These are phyloP conservation scores for Blastobotrys elegans DNA, from an alignment of 1,139 yeast species.

Conservation along the genomic window DNA sequence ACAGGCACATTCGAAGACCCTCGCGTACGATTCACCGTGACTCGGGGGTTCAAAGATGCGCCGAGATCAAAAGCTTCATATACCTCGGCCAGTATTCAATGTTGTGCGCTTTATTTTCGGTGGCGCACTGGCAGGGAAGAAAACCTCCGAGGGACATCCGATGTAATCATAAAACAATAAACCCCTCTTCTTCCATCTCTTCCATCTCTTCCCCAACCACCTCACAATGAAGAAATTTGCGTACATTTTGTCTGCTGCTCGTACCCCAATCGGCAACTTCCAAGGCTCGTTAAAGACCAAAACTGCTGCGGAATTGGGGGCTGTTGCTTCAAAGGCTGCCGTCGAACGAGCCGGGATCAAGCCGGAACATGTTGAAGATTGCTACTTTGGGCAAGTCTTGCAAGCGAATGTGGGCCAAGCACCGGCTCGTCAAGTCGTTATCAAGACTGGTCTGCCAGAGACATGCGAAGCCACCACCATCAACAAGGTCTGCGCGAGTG, in stretches of 20 bases:
- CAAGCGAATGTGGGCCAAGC: constrained; percentile 60
- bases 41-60: constrained; percentile 14
- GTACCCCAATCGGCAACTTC: constrained; percentile 59
- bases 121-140: neutral
- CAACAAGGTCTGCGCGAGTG: constrained; percentile 61
- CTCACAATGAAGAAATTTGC: constrained; percentile 7
- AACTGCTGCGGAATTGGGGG: constrained; percentile 51
- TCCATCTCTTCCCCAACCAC: neutral
- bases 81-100: neutral
- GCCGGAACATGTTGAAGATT: constrained; percentile 48
- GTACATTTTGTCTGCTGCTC: constrained; percentile 50
- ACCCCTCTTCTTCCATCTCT: neutral
- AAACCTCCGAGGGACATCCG: neutral
- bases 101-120: too few relatives aligned
- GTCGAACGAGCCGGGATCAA: constrained; percentile 49
- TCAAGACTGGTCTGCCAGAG: constrained; percentile 54
- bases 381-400: constrained; percentile 53
- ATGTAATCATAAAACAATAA: neutral
- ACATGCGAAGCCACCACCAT: constrained; percentile 51
- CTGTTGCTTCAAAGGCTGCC: constrained; percentile 52
- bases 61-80: constrained; percentile 8
- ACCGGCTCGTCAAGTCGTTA: constrained; percentile 60
- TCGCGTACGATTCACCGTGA: constrained; percentile 11
- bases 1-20: constrained; percentile 14
- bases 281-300: constrained; percentile 49